These are phyloP conservation scores for Pseudozyma thailandica DNA, from an alignment of 1,284 basidiomycete species.

Conservation along the genomic window DNA sequence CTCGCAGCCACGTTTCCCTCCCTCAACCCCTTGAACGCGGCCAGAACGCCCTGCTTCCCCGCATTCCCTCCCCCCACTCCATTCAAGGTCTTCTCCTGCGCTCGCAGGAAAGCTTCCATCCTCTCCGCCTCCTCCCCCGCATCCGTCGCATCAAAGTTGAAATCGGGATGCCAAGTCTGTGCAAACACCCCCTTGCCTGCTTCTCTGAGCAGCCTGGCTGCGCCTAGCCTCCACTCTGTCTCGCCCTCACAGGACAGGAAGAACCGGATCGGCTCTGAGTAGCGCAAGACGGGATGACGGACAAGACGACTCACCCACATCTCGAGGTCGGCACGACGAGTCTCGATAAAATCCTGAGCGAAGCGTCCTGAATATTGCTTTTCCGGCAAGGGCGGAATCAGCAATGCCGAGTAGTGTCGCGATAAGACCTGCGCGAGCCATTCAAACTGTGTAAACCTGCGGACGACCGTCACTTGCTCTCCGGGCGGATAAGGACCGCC, in stretches of 20 bases:
- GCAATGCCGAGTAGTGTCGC: constrained; percentile 77
- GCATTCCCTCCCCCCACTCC: constrained; percentile 38
- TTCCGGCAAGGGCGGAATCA: constrained; percentile 81
- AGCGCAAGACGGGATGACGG: constrained; percentile 80
- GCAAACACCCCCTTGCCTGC: constrained; percentile 74
- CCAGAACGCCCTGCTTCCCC: constrained; percentile 42
- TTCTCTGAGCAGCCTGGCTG: constrained; percentile 3
- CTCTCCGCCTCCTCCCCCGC: constrained; percentile 42
- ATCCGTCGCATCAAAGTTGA: constrained; percentile 75
- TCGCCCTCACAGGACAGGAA: constrained; percentile 72
- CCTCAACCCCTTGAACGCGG: constrained; percentile 31
- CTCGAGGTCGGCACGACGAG: constrained; percentile 80
- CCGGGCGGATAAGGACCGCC: constrained; percentile 37
- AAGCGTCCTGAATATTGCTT: constrained; percentile 84
- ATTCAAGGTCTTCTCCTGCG: constrained; percentile 49
- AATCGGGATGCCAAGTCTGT: constrained; percentile 82
- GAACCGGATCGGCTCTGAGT: constrained; percentile 81
- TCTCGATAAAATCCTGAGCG: constrained; percentile 82
- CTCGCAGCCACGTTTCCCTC: constrained; percentile 32
- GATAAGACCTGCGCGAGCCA: constrained; percentile 78
- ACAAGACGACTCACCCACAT: constrained; percentile 78
- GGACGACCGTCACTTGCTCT: constrained; percentile 71
- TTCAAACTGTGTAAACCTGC: constrained; percentile 85
- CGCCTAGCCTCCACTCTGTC: constrained; percentile 24
- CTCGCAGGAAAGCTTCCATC: constrained; percentile 40